Evolutionary conservation across 2,329 filamentous ascomycete genomes (phyloP), one percentile per base, ranked within the genome.

Genomic region (Penicillium sp.): DNA sequence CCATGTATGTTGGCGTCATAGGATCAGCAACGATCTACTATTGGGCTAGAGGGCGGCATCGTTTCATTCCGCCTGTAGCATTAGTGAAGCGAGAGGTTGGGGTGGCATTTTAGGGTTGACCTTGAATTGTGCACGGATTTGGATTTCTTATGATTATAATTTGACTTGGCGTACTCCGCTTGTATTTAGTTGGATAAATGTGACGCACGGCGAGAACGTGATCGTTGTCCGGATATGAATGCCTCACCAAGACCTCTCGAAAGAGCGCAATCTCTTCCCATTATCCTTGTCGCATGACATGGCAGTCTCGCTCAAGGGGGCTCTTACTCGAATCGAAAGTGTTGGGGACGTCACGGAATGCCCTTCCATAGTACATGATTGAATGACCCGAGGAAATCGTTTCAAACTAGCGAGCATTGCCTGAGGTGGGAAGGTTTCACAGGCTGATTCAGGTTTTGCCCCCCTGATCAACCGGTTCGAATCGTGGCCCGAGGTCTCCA

Each of bases 1-100:
- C 68, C 1, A 77, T 80, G 61, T 80, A 76, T 50, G 70, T 72
- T n/a, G 69, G 68, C 5, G 67, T 78, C 18, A 65, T 79, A 15
- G 58, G 70, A 6, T 73, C 78, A 29, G 74, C 76, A 2, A 65
- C 75, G 3, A 49, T 69, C 0, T 80, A 75, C 54, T 81, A 78
- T 53, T 58, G 65, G n/a, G 13, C 72, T 4, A 60, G 65, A 39
- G 78, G 75, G 2, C 66, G 69, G 26, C 66, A 74, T 38, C 61
- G 68, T 23, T 80, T 79, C 57, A 63, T 69, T 45, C 66, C 70
- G 6, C 73, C 73, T 5, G 71, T 74, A 23, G 65, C 65, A 4
- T 59, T 72, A 49, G 65, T 73, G 9, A 70, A 69, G 36, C 57
- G 70, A 34, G 63, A 66, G 7, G 10, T 12, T 2, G 28, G 28